Base-by-base conservation (phyloP, 371 early-diverging fungal genomes). In the Lichtheimia ramosa region DNA sequence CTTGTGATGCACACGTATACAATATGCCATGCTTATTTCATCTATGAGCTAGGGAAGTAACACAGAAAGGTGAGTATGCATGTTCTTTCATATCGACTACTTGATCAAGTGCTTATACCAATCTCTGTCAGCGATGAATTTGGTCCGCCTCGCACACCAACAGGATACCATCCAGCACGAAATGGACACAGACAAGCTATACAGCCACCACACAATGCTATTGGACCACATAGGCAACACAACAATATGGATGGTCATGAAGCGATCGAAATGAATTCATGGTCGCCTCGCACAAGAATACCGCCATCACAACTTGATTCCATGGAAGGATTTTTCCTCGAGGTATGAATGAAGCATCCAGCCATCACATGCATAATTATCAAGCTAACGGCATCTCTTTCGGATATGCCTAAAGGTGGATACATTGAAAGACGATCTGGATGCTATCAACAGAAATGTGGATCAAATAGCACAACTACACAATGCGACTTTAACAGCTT, bases 381-480 rank as follows among this genome's bases (percentile, higher is more conserved):
- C 21, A n/a, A 18, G n/a, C 46, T 46, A n/a, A 46, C 21, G 46
- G n/a, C 46, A 18, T 46, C 10, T 46, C 46, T 21, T 46, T 46
- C 18, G 18, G n/a, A n/a, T 18, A 46, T 46, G 10, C 21, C 5
- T 18, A n/a, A 65, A 75, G 76, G 57, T 76, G 13, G 74, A 70
- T 46, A 53, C 50, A 25, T 41, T 76, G 23, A 74, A 72, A 53
- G 43, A 48, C 24, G 68, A 72, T 5, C 58, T 79, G 41, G 59
- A 56, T 18, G 43, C 55, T 5, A 56, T 79, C 54, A 79, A 67
- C 57, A 58, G 58, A 8, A 61, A 66, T 23, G 58, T 79, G 24
- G 71, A 75, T 43, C 54, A 65, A 24, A 73, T 79, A 40, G 69
- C 59, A 39, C 62, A 61, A 10, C 48, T 74, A 3, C 80, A 79